phyloP scores from a whole-genome alignment of 2,329 filamentous ascomycete genomes.

The Fusarium nematophilum region DNA sequence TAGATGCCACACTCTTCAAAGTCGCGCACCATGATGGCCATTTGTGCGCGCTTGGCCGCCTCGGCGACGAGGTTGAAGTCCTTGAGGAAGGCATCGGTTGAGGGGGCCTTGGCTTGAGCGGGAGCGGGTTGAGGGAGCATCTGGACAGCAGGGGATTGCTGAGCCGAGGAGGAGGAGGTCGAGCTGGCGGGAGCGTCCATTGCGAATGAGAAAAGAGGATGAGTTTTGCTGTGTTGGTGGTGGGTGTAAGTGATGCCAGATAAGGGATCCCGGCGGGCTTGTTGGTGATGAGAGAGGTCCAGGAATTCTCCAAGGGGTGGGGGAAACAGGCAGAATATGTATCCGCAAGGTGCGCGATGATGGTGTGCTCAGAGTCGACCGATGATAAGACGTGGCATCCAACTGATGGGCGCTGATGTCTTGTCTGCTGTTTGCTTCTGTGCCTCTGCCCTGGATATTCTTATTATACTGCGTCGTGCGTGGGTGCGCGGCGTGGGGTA shows the following conservation, averaged over 20 bases:
- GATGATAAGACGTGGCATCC: slow-evolving; percentile 5
- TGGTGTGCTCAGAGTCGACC: background rate
- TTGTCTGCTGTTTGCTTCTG: background rate
- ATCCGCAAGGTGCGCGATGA: background rate
- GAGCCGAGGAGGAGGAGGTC: slow-evolving; percentile 44
- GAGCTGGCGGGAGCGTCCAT: slow-evolving; percentile 52
- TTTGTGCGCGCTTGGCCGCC: slow-evolving; percentile 91
- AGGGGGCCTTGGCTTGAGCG: slow-evolving; percentile 50
- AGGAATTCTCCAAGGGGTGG: no score
- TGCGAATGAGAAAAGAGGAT: background rate
- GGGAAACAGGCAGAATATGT: background rate
- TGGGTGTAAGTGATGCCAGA: slow-evolving; percentile 8
- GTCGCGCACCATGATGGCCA: slow-evolving; percentile 89
- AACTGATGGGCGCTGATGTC: background rate
- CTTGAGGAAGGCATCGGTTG: slow-evolving; percentile 73
- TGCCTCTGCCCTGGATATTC: background rate
- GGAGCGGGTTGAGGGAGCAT: slow-evolving; percentile 41
- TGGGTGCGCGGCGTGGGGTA: background rate
- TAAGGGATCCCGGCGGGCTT: background rate
- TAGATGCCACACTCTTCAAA: slow-evolving; percentile 77
- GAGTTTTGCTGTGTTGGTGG: slow-evolving; percentile 12
- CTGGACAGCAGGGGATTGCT: slow-evolving; percentile 47
- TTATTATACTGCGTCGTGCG: background rate
- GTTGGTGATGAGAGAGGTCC: background rate
- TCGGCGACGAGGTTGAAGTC: slow-evolving; percentile 90